These are phyloP conservation scores for Aspergillus glaucus DNA, from an alignment of 2,329 filamentous ascomycete species.

Conservation along the genomic window DNA sequence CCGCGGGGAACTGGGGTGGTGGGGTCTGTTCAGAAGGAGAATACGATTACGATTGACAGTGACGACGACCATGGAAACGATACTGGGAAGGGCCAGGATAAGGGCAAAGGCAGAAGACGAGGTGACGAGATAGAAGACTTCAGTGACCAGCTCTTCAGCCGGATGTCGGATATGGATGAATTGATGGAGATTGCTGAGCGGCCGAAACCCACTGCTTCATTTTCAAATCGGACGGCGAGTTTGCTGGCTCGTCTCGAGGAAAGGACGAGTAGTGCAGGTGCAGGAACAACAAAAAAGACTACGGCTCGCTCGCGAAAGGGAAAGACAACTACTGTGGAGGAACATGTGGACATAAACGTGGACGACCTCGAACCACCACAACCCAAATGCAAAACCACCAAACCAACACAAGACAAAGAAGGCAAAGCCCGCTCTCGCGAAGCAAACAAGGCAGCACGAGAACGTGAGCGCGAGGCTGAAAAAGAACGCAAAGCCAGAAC, in stretches of 20 bases:
- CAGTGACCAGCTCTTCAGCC: slow-evolving; percentile 21
- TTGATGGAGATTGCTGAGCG: slow-evolving; percentile 16
- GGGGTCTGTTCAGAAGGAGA: slow-evolving; percentile 6
- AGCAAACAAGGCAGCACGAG: slow-evolving; percentile 40
- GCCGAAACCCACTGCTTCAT: slow-evolving; percentile 13
- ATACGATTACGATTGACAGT: slow-evolving; percentile 33
- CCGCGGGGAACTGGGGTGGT: slow-evolving; percentile 5
- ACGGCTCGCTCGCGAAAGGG: slow-evolving; percentile 6
- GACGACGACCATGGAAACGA: slow-evolving; percentile 20
- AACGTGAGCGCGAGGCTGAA: slow-evolving; percentile 51
- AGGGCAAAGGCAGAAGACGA: slow-evolving; percentile 2
- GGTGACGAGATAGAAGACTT: slow-evolving; percentile 27
- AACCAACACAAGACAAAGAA: slow-evolving; percentile 27
- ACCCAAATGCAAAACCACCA: slow-evolving; percentile 36
- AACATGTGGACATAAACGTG: slow-evolving; percentile 14
- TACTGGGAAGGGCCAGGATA: not conserved
- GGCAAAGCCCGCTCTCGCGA: slow-evolving; percentile 52
- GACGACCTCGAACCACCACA: slow-evolving; percentile 43
- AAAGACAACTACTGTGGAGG: slow-evolving; percentile 1
- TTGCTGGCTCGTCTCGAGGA: slow-evolving; percentile 31
- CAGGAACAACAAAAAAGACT: slow-evolving; percentile 1
- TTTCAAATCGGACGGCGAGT: slow-evolving; percentile 37
- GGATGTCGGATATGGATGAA: slow-evolving; percentile 19
- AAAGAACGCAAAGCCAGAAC: slow-evolving; percentile 44
- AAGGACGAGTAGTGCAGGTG: slow-evolving; percentile 3